These are phyloP conservation scores for Cunninghamia lanceolata DNA, from an alignment of 75 land plant species.

Conservation along the genomic window DNA sequence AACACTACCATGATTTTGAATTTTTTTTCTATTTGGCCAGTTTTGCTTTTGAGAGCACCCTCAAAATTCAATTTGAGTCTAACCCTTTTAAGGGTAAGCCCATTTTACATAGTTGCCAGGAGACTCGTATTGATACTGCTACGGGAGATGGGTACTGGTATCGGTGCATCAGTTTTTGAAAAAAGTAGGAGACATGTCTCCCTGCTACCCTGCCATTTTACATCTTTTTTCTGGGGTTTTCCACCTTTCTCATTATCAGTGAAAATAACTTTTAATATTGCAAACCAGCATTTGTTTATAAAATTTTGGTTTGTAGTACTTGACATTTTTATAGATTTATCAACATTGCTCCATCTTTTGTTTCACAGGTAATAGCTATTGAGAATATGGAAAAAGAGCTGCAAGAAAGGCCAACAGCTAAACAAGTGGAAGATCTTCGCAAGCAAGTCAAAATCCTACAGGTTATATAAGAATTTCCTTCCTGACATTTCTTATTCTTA, in stretches of 20 bases:
- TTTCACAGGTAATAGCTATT: constrained; percentile 53
- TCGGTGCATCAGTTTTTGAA: too few relatives aligned
- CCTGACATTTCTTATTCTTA: not conserved
- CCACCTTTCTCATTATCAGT: not conserved
- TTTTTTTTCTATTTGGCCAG: not conserved
- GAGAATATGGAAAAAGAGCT: constrained; percentile 81
- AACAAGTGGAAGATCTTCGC: constrained; percentile 88
- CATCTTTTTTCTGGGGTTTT: not conserved
- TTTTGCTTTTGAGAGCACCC: not conserved
- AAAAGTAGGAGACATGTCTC: too few relatives aligned
- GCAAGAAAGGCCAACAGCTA: constrained; percentile 80
- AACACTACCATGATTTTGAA: not conserved
- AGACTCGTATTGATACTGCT: too few relatives aligned
- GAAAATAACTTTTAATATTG: not conserved
- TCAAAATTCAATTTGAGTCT: not conserved
- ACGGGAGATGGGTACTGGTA: too few relatives aligned
- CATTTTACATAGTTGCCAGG: too few relatives aligned
- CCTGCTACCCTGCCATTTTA: too few relatives aligned
- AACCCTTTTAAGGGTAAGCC: not conserved
- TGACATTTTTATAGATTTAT: not conserved
- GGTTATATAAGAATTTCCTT: constrained; percentile 34
- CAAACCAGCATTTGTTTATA: not conserved
- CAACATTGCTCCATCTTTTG: not conserved
- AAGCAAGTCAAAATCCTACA: constrained; percentile 96
- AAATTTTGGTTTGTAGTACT: not conserved